Conservation (phyloP, 257 asterid species). For the Solanum ahanhuiri region DNA sequence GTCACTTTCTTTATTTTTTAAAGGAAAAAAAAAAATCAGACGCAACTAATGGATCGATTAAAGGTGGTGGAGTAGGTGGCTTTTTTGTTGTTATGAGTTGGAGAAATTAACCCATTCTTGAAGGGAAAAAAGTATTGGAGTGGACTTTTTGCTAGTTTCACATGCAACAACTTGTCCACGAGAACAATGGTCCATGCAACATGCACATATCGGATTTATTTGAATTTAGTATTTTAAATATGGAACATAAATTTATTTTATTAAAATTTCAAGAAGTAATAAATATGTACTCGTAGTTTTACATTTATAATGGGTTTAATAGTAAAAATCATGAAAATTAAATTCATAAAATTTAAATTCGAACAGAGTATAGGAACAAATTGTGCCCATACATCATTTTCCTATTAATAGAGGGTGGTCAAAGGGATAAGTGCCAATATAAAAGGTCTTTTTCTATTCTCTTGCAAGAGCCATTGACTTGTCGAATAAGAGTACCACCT, state of each 20-base stretch:
- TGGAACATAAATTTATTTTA: background rate
- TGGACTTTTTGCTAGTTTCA: background rate
- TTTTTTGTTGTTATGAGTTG: background rate
- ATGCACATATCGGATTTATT: background rate
- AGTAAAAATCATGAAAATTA: background rate
- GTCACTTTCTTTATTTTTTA: background rate
- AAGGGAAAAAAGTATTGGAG: background rate
- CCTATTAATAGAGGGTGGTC: background rate
- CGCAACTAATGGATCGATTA: background rate
- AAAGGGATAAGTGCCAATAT: background rate
- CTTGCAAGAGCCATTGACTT: background rate
- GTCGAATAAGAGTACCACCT: background rate
- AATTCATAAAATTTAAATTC: background rate
- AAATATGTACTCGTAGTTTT: background rate
- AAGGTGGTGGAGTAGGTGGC: background rate
- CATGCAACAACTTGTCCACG: background rate
- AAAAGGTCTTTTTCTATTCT: background rate
- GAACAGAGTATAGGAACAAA: background rate
- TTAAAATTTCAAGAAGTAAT: background rate
- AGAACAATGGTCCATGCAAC: background rate
- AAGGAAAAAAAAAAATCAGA: background rate
- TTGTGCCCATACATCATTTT: background rate
- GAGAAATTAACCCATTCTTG: background rate
- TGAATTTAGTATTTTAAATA: background rate
- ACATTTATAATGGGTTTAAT: background rate